Conservation (phyloP, 345 rosid species). For the Eutrema yunnanense region DNA sequence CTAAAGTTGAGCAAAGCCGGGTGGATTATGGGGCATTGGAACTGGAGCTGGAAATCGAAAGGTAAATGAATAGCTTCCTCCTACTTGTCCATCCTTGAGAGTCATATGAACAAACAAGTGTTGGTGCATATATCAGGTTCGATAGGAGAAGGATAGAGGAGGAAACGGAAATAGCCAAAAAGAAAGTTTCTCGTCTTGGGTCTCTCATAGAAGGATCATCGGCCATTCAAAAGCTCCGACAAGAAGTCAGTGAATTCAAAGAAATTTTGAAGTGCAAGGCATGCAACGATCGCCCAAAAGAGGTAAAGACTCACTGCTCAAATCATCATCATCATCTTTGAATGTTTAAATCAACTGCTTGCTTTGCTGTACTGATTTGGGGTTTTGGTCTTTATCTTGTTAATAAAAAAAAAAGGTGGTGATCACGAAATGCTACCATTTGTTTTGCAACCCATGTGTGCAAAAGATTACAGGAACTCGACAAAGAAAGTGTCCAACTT, state of each 20-base stretch:
- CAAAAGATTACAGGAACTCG: slow-evolving; percentile 68
- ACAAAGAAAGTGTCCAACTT: slow-evolving; percentile 82
- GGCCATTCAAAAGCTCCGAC: slow-evolving; percentile 58
- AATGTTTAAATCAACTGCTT: neutral
- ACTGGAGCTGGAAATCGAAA: slow-evolving; percentile 64
- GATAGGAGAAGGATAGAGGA: slow-evolving; percentile 74
- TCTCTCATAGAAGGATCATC: slow-evolving; percentile 65
- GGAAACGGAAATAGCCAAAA: slow-evolving; percentile 58
- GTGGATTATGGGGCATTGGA: slow-evolving; percentile 45
- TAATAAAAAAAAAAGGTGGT: slow-evolving; percentile 59
- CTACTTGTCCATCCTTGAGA: neutral
- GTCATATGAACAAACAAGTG: neutral
- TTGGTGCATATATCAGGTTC: slow-evolving; percentile 42
- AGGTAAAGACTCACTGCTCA: slow-evolving; percentile 41
- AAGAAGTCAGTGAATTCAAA: slow-evolving; percentile 80
- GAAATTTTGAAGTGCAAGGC: slow-evolving; percentile 89
- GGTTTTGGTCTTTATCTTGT: neutral
- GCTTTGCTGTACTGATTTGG: neutral
- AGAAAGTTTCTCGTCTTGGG: slow-evolving; percentile 55
- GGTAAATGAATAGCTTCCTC: slow-evolving; percentile 38
- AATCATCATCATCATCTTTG: neutral
- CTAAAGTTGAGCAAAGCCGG: slow-evolving; percentile 53
- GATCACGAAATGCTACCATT: slow-evolving; percentile 92
- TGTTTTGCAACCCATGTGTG: slow-evolving; percentile 86
- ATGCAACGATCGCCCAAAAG: slow-evolving; percentile 82